These are phyloP conservation scores for Russula earlei DNA, from an alignment of 768 basidiomycete genomes.

Conservation along the genomic window DNA sequence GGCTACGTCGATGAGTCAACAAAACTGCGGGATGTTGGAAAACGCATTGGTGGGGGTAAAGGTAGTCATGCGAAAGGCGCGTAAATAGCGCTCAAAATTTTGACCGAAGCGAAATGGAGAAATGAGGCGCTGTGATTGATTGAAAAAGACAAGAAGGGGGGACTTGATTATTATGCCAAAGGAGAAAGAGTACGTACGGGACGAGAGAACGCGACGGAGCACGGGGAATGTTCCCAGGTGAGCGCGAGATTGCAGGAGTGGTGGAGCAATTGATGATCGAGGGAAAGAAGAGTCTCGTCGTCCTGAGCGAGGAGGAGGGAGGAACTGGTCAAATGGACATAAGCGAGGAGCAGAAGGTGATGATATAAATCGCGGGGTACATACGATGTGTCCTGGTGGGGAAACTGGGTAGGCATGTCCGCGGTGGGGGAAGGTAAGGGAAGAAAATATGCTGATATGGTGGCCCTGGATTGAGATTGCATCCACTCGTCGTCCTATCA, in stretches of 20 bases:
- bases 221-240: not conserved
- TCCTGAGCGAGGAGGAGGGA: not conserved
- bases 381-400: constrained; percentile 7
- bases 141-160: not conserved
- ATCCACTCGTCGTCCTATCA: not conserved
- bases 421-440: not conserved
- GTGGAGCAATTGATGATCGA: not conserved
- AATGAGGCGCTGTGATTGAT: not conserved
- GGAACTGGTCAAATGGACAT: not conserved
- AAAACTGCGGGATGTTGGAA: not conserved
- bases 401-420: constrained; percentile 10
- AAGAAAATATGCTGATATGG: not conserved
- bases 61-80: not conserved
- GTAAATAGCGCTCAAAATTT: not conserved
- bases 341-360: not conserved
- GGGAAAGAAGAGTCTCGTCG: not conserved
- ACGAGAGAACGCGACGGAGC: not conserved
- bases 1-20: constrained; percentile 3
- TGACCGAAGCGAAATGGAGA: not conserved
- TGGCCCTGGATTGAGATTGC: not conserved
- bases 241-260: not conserved
- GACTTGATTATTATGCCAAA: too few relatives aligned
- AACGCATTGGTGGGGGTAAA: not conserved
- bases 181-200: not conserved
- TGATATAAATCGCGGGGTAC: constrained; percentile 3